phyloP scores from a whole-genome alignment of 495 filamentous ascomycete species.

The Hyphodiscus hymeniophilus region DNA sequence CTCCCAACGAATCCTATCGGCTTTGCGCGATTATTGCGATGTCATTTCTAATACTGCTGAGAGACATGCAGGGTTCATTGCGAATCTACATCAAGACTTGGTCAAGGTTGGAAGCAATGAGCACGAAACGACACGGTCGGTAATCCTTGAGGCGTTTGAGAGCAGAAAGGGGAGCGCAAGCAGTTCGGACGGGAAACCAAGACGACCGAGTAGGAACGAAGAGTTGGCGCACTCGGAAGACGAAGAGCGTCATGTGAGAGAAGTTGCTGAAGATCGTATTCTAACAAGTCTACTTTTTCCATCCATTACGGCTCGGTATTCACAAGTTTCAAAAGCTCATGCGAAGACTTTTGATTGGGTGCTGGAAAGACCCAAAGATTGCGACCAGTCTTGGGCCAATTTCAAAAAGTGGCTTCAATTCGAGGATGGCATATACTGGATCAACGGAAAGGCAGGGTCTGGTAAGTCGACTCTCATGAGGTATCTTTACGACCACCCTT shows the following conservation, averaged over 20 bases:
- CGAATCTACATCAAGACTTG: neutral
- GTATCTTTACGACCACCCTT: constrained; percentile 9
- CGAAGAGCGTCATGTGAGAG: neutral
- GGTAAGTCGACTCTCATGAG: constrained; percentile 34
- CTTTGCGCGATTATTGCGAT: neutral
- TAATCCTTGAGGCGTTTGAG: neutral
- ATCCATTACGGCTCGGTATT: neutral
- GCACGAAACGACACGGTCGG: neutral
- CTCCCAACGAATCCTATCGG: too few relatives aligned
- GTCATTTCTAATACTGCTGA: neutral
- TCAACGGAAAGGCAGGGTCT: constrained; percentile 29
- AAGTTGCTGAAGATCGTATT: neutral
- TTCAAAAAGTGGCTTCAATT: constrained; percentile 17
- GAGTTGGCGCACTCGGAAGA: neutral
- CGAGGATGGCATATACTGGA: constrained; percentile 23
- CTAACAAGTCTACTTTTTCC: neutral
- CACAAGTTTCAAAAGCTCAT: neutral
- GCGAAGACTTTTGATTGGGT: neutral
- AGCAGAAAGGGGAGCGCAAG: neutral
- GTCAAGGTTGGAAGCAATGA: neutral
- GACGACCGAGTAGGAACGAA: neutral
- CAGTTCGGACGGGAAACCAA: neutral
- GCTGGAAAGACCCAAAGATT: neutral
- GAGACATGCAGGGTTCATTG: too few relatives aligned
- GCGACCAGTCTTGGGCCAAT: neutral